Conservation (phyloP, 352 stramenopile genomes). For the Phytophthora pisi region DNA sequence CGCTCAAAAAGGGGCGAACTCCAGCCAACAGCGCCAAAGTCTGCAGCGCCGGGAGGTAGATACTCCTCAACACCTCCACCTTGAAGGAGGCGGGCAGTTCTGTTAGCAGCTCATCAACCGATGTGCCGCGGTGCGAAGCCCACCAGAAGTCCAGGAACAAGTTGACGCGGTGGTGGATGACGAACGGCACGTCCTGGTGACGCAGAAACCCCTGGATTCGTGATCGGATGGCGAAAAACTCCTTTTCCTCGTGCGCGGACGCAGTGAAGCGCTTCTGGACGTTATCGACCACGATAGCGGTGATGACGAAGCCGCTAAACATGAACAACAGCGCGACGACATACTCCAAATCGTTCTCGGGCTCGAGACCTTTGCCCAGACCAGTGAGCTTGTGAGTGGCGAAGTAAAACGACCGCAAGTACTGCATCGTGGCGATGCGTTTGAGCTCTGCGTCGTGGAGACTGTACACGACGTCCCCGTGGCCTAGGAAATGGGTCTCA, state of each 20-base stretch:
- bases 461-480: constrained; percentile 9
- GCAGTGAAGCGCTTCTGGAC: constrained; percentile 64
- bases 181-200: constrained; percentile 48
- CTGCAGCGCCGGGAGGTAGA: constrained; percentile 49
- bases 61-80: constrained; percentile 48
- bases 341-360: constrained; percentile 40
- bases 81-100: constrained; percentile 49
- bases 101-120: constrained; percentile 40
- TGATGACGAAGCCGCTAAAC: constrained; percentile 56
- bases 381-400: constrained; percentile 44
- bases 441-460: constrained; percentile 11
- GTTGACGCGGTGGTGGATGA: constrained; percentile 57
- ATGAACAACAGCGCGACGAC: constrained; percentile 47
- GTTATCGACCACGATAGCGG: constrained; percentile 55
- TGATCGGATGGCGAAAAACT: constrained; percentile 53
- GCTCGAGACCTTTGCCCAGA: constrained; percentile 47
- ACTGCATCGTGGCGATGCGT: constrained; percentile 37
- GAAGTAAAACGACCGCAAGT: constrained; percentile 53
- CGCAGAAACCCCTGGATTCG: constrained; percentile 62
- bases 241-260: constrained; percentile 58
- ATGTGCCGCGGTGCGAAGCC: constrained; percentile 52
- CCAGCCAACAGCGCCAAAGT: constrained; percentile 42
- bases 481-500: constrained; percentile 14
- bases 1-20: constrained; percentile 29
- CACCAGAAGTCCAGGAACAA: constrained; percentile 72